phyloP scores from a whole-genome alignment of 78 protist genomes.

The Carpediemonas membranifera region DNA sequence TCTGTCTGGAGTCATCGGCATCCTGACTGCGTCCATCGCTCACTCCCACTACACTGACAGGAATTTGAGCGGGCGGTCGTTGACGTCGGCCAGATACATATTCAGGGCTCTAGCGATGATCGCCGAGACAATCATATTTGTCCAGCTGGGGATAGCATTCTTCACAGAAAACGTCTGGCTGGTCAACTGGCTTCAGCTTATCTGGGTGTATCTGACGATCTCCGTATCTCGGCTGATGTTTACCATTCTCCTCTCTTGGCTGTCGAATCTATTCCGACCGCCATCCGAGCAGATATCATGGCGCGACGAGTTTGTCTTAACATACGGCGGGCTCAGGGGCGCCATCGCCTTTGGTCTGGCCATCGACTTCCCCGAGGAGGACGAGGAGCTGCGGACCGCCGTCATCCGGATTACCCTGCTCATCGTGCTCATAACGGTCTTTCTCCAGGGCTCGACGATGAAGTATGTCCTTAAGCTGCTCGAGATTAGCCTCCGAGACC shows the following conservation, averaged over 20 bases:
- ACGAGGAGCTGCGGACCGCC: neutral
- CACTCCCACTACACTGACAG: conserved; percentile 2
- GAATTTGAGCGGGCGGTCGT: neutral
- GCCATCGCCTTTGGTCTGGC: conserved; percentile 38
- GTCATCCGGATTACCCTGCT: conserved; percentile 3
- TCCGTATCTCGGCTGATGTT: neutral
- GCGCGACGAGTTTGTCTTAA: conserved; percentile 17
- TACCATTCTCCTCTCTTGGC: neutral
- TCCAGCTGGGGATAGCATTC: conserved; percentile 6
- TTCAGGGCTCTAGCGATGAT: conserved; percentile 2
- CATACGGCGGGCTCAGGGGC: conserved; percentile 27
- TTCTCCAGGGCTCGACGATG: conserved; percentile 29
- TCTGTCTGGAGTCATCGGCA: conserved; percentile 20
- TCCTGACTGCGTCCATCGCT: conserved; percentile 3
- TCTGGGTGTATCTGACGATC: neutral
- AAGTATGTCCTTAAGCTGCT: conserved; percentile 9
- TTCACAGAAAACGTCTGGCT: too few relatives aligned
- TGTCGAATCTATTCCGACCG: neutral
- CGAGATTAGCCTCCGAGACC: too few relatives aligned
- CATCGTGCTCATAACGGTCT: conserved; percentile 8
- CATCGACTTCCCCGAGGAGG: conserved; percentile 2
- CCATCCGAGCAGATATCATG: neutral
- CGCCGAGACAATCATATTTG: conserved; percentile 17
- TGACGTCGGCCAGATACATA: neutral
- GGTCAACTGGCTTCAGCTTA: too few relatives aligned